These are phyloP conservation scores for Imleria badia DNA, from an alignment of 768 basidiomycete species.

Conservation along the genomic window DNA sequence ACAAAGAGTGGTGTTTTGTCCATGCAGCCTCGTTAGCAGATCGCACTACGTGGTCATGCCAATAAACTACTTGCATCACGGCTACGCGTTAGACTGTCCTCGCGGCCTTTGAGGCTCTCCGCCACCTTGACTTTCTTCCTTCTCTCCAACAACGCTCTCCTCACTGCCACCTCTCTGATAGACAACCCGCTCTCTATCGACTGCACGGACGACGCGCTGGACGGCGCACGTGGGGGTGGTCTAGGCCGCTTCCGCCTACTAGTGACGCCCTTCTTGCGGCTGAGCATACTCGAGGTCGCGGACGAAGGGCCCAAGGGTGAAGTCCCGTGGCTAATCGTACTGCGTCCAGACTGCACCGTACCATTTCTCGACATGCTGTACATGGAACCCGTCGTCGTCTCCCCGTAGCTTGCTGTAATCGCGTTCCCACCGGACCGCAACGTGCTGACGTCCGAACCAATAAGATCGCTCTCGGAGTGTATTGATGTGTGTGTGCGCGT, in stretches of 20 bases:
- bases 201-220: slow-evolving; percentile 28
- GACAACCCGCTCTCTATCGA: slow-evolving; percentile 25
- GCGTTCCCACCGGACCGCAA: background rate
- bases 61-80: background rate
- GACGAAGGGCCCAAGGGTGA: slow-evolving; percentile 2
- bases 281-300: slow-evolving; percentile 17
- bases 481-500: background rate
- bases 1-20: too few species aligned
- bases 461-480: background rate
- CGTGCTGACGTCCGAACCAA: background rate
- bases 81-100: background rate
- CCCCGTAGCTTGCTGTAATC: background rate
- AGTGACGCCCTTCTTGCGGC: slow-evolving; percentile 20
- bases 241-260: slow-evolving; percentile 20
- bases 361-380: slow-evolving; percentile 13
- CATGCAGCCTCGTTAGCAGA: too few species aligned
- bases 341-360: slow-evolving; percentile 7
- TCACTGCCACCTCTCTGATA: slow-evolving; percentile 21
- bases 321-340: background rate
- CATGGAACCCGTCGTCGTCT: background rate
- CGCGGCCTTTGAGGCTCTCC: background rate
- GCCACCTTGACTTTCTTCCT: slow-evolving; percentile 21
- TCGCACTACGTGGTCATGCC: too few species aligned
- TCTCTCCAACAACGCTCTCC: slow-evolving; percentile 27
- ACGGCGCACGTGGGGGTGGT: slow-evolving; percentile 20